Base-by-base conservation (phyloP, 805 yeast species). In the Hanseniaspora nectarophila region DNA sequence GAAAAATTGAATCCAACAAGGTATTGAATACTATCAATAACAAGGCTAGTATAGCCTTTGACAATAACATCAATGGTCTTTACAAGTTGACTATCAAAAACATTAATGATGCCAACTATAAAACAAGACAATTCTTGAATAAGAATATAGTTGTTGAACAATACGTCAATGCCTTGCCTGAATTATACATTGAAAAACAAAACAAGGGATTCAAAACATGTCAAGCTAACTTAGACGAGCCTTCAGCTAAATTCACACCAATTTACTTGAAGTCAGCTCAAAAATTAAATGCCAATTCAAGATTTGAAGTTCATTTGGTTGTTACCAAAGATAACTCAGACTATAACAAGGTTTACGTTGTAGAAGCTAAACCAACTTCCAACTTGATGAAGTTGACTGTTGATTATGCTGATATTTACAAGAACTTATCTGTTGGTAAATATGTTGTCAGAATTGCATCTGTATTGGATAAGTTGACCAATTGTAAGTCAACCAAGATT, bases 91-190 rank as follows among this genome's bases (percentile, higher is more conserved):
- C 63, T 7, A 77, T 89, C 59, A 75, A 69, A 29, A 78, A 77
- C 2, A 68, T 89, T 1, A 79, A 74, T 56, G 97, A 89, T 62
- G 67, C 78, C 0, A 66, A 77, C 23, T 89, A 85, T 60, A 66
- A 70, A 53, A 73, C 60, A 60, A 64, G 66, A 53, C 70, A 70
- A 52, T 54, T 70, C 29, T 57, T 61, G 10, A 35, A 33, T 3
- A 57, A 61, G 50, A 59, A 60, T 35, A 62, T 77, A 26, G 60
- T 56, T 2, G 65, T 82, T 8, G 63, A 63, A 43, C 85, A 81
- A 59, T 58, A 67, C 1, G 85, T 88, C 5, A 70, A 74, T 51
- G 67, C 77, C 2, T 67, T 78, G n/a, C 96, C 97, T 12, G 61
- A 61, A 10, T 81, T 80, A 0, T 61, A 61, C 31, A 80, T 84